Evolutionary conservation across 2,329 filamentous ascomycete species (phyloP).

Genomic region (Myriosclerotinia scirpicola): DNA sequence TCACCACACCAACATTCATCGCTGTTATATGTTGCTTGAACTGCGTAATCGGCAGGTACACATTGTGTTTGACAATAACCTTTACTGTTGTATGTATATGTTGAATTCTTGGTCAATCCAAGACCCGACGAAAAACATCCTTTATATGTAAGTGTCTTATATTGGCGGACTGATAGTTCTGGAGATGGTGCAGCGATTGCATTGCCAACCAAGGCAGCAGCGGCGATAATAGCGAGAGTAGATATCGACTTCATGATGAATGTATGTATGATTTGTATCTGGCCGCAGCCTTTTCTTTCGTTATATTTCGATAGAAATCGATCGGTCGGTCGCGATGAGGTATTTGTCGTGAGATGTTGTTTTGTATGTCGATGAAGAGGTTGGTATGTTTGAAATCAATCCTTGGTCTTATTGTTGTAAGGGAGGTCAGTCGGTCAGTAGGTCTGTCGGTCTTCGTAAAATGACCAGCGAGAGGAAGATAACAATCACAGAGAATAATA

Average conservation of each 20-base stretch:
- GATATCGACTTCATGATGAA: slow-evolving; percentile 35
- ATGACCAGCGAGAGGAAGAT: not conserved
- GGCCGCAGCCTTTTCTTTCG: slow-evolving; percentile 29
- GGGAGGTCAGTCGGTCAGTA: not conserved
- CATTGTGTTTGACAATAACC: slow-evolving; percentile 36
- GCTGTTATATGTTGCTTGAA: slow-evolving; percentile 34
- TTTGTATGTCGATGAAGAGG: not conserved
- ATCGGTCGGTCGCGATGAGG: slow-evolving; percentile 1
- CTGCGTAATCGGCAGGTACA: slow-evolving; percentile 26
- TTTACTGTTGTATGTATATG: slow-evolving; percentile 36
- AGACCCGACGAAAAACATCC: slow-evolving; percentile 37
- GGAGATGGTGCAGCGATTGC: slow-evolving; percentile 26
- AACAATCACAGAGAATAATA: not conserved
- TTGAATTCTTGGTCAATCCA: slow-evolving; percentile 34
- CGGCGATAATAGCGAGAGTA: slow-evolving; percentile 28
- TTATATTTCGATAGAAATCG: not conserved
- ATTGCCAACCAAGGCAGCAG: slow-evolving; percentile 28
- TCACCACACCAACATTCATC: slow-evolving; percentile 39
- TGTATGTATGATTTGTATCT: slow-evolving; percentile 25
- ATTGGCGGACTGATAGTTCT: not conserved
- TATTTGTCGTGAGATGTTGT: not conserved
- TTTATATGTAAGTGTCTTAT: slow-evolving; percentile 25
- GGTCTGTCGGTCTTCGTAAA: too few species aligned
- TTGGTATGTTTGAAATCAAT: not conserved
- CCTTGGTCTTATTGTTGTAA: not conserved